Evolutionary conservation across 352 stramenopile species (phyloP).

Genomic region (Phytophthora aleatoria): DNA sequence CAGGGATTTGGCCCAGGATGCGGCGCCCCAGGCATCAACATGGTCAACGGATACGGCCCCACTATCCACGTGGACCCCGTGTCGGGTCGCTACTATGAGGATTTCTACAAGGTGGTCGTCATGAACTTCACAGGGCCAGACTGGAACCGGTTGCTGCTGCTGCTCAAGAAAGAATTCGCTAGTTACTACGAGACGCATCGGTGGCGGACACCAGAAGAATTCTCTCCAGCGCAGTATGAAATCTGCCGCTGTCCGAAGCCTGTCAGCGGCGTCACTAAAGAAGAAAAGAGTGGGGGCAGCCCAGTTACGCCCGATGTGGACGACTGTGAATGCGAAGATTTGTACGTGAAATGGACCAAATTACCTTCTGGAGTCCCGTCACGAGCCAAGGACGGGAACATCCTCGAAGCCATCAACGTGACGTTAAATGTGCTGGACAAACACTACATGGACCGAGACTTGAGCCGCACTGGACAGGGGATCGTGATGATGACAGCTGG

Average conservation of each 20-base stretch:
- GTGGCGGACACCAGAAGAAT: constrained; percentile 60
- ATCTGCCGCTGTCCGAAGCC: constrained; percentile 34
- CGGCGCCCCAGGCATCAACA: constrained; percentile 29
- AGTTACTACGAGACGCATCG: constrained; percentile 88
- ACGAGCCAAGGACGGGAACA: constrained; percentile 94
- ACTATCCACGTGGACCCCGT: constrained; percentile 65
- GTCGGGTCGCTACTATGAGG: constrained; percentile 65
- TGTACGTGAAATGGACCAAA: constrained; percentile 61
- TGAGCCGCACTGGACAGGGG: constrained; percentile 94
- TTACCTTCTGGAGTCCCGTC: constrained; percentile 86
- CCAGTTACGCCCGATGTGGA: neutral
- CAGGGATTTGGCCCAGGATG: constrained; percentile 54
- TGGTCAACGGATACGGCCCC: constrained; percentile 51
- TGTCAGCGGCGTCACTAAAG: neutral
- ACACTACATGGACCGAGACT: constrained; percentile 98
- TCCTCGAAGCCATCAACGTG: constrained; percentile 98
- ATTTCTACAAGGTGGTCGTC: constrained; percentile 86
- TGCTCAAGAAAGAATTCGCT: constrained; percentile 95
- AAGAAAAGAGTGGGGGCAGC: neutral
- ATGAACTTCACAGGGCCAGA: constrained; percentile 91
- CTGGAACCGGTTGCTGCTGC: constrained; percentile 88
- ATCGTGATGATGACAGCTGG: constrained; percentile 97
- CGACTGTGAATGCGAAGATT: constrained; percentile 13
- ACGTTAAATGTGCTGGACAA: constrained; percentile 98
- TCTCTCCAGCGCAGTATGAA: constrained; percentile 63